A percentile compares a stretch with the other conserved stretches of the same genome.
phyloP scores from a whole-genome alignment of 768 basidiomycete species.

The Trametopsis cervina region DNA sequence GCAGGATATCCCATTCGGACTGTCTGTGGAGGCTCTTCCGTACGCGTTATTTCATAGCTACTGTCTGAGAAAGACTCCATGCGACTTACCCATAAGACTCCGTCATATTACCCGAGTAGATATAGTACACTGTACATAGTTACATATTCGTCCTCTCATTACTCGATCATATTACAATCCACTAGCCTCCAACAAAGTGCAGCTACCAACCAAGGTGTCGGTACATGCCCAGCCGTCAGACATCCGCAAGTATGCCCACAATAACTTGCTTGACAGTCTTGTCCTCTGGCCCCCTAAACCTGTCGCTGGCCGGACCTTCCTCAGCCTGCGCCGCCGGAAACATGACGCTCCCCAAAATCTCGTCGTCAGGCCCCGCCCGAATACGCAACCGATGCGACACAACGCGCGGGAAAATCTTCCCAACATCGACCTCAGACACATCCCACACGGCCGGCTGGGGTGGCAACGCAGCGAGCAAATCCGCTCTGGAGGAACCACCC shows the following conservation, averaged over 20 bases:
- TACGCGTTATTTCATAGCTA: too few relatives aligned
- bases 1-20: too few relatives aligned
- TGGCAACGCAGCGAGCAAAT: constrained; percentile 10
- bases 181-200: too few relatives aligned
- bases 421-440: constrained; percentile 69
- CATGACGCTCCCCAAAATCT: constrained; percentile 56
- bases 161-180: too few relatives aligned
- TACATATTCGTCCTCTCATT: too few relatives aligned
- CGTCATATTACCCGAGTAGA: too few relatives aligned
- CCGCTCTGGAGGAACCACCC: background rate
- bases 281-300: background rate
- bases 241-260: constrained; percentile 48
- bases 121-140: too few relatives aligned
- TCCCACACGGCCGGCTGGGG: constrained; percentile 32
- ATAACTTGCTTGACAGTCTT: constrained; percentile 61
- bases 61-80: too few relatives aligned
- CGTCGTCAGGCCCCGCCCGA: constrained; percentile 62
- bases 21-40: too few relatives aligned
- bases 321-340: constrained; percentile 40
- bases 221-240: constrained; percentile 30
- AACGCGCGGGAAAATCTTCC: constrained; percentile 64
- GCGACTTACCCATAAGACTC: too few relatives aligned
- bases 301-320: background rate
- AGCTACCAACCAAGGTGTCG: too few relatives aligned
- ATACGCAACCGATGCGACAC: constrained; percentile 72